Percentiles rank a stretch among this genome's conserved stretches.
Conservation (phyloP, 1,139 yeast genomes). For the Suhomyces ambrosiae region DNA sequence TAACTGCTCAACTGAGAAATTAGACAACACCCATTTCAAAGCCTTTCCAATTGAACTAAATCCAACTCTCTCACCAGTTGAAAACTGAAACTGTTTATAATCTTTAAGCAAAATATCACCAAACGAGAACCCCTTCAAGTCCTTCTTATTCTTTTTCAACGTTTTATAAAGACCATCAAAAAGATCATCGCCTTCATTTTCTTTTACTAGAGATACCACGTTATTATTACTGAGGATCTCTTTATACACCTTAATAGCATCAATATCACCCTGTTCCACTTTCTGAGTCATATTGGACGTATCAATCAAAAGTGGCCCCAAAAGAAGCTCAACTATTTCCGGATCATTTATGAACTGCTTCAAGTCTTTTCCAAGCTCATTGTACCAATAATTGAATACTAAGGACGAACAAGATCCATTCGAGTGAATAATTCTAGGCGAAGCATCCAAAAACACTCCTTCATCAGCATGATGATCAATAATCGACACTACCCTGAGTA, state of each 20-base stretch:
- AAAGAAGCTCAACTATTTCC: constrained; percentile 51
- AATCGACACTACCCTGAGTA: constrained; percentile 54
- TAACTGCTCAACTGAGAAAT: constrained; percentile 36
- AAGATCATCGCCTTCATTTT: constrained; percentile 2
- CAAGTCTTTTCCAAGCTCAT: constrained; percentile 23
- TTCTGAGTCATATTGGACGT: constrained; percentile 65
- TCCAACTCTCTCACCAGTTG: constrained; percentile 53
- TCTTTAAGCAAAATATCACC: constrained; percentile 74
- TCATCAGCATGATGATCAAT: constrained; percentile 91
- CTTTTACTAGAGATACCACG: background rate
- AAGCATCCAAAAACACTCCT: constrained; percentile 42
- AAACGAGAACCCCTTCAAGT: constrained; percentile 59
- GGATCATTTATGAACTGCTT: constrained; percentile 19
- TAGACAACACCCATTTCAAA: constrained; percentile 53
- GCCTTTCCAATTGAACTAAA: constrained; percentile 76
- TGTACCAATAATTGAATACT: constrained; percentile 64
- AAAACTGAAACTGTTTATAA: constrained; percentile 70
- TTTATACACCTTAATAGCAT: constrained; percentile 43
- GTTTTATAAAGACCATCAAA: constrained; percentile 32
- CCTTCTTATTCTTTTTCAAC: constrained; percentile 59
- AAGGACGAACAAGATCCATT: constrained; percentile 82
- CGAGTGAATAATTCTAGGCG: constrained; percentile 61
- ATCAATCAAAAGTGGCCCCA: constrained; percentile 74
- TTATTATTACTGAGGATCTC: constrained; percentile 15
- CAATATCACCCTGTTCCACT: constrained; percentile 56